Percentiles rank a stretch among this genome's conserved stretches.
phyloP scores from a whole-genome alignment of 2,329 filamentous ascomycete species.

The Fusarium poae region DNA sequence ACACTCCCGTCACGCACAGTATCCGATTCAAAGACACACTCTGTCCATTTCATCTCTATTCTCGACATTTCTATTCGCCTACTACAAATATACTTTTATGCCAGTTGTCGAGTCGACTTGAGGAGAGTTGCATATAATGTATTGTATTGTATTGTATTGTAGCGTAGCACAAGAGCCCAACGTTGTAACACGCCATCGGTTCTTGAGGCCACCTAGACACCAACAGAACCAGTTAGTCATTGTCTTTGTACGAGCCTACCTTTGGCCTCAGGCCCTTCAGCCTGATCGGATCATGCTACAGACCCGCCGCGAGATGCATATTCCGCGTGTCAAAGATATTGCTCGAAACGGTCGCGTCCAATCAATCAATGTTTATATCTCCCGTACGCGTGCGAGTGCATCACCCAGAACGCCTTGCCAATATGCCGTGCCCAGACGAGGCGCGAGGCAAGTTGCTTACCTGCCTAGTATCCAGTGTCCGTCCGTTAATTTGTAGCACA shows the following conservation, averaged over 20 bases:
- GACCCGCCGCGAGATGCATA: conserved; percentile 33
- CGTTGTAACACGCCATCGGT: conserved; percentile 18
- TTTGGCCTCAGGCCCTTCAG: conserved; percentile 7
- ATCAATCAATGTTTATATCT: conserved; percentile 13
- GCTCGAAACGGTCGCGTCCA: conserved; percentile 4
- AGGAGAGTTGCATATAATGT: conserved; percentile 18
- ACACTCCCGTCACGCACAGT: conserved; percentile 4
- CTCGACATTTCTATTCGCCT: conserved; percentile 6
- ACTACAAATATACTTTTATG: not conserved
- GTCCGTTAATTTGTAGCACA: conserved; percentile 19
- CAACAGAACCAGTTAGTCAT: conserved; percentile 14
- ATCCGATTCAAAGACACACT: not conserved
- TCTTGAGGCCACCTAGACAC: conserved; percentile 35
- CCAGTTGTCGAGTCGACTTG: conserved; percentile 13
- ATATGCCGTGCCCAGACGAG: conserved; percentile 5
- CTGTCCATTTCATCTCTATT: not conserved
- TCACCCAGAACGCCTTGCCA: conserved; percentile 30
- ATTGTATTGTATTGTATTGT: not conserved
- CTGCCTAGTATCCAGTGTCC: not conserved
- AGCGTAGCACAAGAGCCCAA: conserved; percentile 18
- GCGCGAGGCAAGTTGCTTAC: conserved; percentile 2
- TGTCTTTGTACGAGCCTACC: conserved; percentile 11
- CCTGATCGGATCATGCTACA: conserved; percentile 30
- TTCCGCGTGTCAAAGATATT: conserved; percentile 36
- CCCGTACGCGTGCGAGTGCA: conserved; percentile 23